These are phyloP conservation scores for Sapria himalayana DNA, from an alignment of 345 rosid species.

Conservation along the genomic window DNA sequence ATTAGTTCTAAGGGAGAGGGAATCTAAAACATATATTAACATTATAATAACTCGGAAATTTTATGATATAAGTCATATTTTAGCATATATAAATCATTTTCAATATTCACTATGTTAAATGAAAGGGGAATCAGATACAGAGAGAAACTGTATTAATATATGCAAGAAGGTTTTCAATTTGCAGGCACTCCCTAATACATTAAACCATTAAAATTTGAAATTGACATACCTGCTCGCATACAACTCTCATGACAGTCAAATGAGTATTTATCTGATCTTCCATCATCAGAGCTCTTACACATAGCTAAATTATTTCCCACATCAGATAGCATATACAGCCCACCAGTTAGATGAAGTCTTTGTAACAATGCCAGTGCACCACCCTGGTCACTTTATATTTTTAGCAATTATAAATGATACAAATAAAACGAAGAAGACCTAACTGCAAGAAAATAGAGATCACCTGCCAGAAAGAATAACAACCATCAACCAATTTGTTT, in stretches of 20 bases:
- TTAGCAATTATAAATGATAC: constrained; percentile 2
- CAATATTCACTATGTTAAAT: no score
- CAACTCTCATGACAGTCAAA: constrained; percentile 11
- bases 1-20: no score
- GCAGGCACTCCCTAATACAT: no score
- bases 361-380: constrained; percentile 52
- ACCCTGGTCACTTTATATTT: constrained; percentile 27
- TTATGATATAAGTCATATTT: no score
- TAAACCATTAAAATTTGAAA: no score
- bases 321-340: constrained; percentile 6
- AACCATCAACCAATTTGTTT: constrained; percentile 94
- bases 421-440: constrained; percentile 4
- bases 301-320: constrained; percentile 11
- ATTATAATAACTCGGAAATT: no score
- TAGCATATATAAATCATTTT: no score
- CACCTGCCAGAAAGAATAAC: constrained; percentile 99
- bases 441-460: constrained; percentile 5
- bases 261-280: constrained; percentile 14
- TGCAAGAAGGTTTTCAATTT: no score
- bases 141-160: no score
- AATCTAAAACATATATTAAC: no score
- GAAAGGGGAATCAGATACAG: no score
- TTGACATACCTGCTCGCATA: no score
- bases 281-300: constrained; percentile 23
- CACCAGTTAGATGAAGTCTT: constrained; percentile 16